Conservation (phyloP, 371 early-diverging fungal species). For the Funneliformis caledonium region DNA sequence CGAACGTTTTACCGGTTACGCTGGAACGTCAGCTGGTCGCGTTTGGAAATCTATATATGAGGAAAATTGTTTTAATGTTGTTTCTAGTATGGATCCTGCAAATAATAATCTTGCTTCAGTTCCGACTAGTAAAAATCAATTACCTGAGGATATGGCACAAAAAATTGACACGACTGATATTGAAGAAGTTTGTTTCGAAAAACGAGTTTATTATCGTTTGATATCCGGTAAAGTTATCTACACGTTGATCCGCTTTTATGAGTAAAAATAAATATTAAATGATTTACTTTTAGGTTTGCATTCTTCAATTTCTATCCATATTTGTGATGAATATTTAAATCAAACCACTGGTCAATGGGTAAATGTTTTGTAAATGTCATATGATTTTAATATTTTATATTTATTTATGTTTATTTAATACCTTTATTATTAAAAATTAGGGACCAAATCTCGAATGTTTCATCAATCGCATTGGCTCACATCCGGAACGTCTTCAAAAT, state of each 20-base stretch:
- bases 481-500: constrained; percentile 93
- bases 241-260: neutral
- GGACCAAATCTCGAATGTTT: constrained; percentile 90
- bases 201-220: constrained; percentile 89
- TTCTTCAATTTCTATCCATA: constrained; percentile 96
- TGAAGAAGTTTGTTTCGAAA: constrained; percentile 81
- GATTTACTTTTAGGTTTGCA: constrained; percentile 72
- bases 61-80: constrained; percentile 92
- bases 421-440: constrained; percentile 41
- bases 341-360: constrained; percentile 87
- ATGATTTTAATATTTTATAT: neutral
- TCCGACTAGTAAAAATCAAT: constrained; percentile 39
- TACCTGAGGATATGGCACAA: constrained; percentile 9
- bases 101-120: constrained; percentile 17
- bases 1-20: constrained; percentile 96
- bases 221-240: constrained; percentile 74
- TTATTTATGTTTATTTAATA: constrained; percentile 1
- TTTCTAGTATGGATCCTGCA: constrained; percentile 57
- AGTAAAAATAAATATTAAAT: neutral
- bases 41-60: constrained; percentile 96
- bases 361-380: constrained; percentile 37
- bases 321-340: constrained; percentile 91
- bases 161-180: constrained; percentile 52
- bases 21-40: constrained; percentile 83
- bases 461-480: constrained; percentile 80